These are phyloP conservation scores for Penicillium decumbens DNA, from an alignment of 2,329 filamentous ascomycete genomes.

Conservation along the genomic window DNA sequence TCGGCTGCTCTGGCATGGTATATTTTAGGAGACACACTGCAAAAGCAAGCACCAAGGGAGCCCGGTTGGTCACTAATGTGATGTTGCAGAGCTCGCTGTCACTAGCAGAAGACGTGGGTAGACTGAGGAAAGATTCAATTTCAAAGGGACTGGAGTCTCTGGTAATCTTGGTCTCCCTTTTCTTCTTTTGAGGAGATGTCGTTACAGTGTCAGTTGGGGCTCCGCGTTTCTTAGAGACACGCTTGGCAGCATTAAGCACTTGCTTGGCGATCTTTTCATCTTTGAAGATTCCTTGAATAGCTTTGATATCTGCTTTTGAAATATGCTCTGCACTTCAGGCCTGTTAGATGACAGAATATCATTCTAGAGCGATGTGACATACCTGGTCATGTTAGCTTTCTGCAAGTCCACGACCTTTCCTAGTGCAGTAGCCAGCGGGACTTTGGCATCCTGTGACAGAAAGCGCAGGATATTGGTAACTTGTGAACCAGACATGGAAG, in stretches of 20 bases:
- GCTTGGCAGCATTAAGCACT: constrained; percentile 55
- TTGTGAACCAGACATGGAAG: constrained; percentile 22
- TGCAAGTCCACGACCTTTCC: constrained; percentile 53
- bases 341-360: constrained; percentile 7
- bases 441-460: constrained; percentile 54
- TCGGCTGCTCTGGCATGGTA: constrained; percentile 80
- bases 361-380: constrained; percentile 6
- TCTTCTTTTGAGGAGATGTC: constrained; percentile 39
- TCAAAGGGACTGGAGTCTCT: constrained; percentile 26
- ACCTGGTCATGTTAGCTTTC: constrained; percentile 44
- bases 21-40: constrained; percentile 67
- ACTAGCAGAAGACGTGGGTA: constrained; percentile 35
- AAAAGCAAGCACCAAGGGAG: constrained; percentile 77
- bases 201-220: constrained; percentile 33
- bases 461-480: constrained; percentile 52
- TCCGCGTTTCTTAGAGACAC: constrained; percentile 52
- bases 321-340: constrained; percentile 39
- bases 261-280: constrained; percentile 56
- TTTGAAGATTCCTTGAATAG: constrained; percentile 42
- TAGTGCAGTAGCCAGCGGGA: constrained; percentile 54
- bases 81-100: constrained; percentile 58
- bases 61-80: constrained; percentile 68
- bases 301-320: constrained; percentile 45
- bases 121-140: constrained; percentile 32
- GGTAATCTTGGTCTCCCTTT: constrained; percentile 14